A percentile compares a stretch with the other conserved stretches of the same genome.
These are phyloP conservation scores for Acanthamoeba sp. DNA, from an alignment of 208 protist species.

Conservation along the genomic window DNA sequence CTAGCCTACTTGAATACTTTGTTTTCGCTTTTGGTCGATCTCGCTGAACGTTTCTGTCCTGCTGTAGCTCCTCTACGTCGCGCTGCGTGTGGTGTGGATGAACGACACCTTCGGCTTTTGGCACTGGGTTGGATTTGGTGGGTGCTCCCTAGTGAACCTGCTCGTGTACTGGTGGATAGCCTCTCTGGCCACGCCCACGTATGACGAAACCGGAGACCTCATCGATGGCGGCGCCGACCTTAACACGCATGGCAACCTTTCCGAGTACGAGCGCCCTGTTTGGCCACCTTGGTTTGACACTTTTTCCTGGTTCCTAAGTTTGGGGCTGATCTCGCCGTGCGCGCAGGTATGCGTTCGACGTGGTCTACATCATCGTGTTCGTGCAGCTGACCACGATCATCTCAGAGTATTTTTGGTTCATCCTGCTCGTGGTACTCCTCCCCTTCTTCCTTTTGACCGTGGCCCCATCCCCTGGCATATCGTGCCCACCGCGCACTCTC, in stretches of 20 bases:
- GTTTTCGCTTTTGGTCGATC: conserved; percentile 27
- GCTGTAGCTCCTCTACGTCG: not conserved
- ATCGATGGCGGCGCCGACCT: conserved; percentile 73
- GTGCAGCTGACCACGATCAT: conserved; percentile 46
- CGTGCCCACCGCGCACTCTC: not conserved
- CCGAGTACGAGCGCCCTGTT: not conserved
- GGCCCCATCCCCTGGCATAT: not conserved
- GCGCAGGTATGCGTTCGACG: conserved; percentile 59
- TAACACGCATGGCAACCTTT: conserved; percentile 38
- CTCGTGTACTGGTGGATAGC: conserved; percentile 21
- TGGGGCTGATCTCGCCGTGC: not conserved
- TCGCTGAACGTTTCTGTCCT: not conserved
- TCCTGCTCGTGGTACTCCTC: conserved; percentile 61
- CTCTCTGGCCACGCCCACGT: conserved; percentile 60
- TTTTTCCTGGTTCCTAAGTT: not conserved
- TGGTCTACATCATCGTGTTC: conserved; percentile 66
- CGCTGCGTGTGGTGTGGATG: conserved; percentile 42
- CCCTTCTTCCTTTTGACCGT: not conserved
- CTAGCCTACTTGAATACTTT: not conserved
- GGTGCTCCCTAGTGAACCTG: not conserved
- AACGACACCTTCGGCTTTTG: conserved; percentile 21
- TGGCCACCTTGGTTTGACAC: no score
- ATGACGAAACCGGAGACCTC: conserved; percentile 60
- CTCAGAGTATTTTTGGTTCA: conserved; percentile 57
- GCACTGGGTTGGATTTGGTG: conserved; percentile 58